Evolutionary conservation across 306 rosid species (phyloP).

Genomic region (Cercis canadensis): DNA sequence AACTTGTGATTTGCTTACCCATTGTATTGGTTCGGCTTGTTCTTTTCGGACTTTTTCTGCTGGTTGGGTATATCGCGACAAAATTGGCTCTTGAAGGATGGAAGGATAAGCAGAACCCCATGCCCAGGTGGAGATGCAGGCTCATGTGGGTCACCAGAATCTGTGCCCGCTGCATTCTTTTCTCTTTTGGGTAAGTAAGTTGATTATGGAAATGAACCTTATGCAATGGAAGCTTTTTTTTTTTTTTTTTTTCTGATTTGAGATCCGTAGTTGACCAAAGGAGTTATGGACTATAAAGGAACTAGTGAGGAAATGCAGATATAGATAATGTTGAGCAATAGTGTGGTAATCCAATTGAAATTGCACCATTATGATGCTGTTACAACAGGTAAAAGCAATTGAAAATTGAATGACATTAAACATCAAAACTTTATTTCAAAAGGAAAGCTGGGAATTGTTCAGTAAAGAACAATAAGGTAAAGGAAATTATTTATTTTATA

Average conservation of each 20-base stretch:
- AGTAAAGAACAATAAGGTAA: conserved; percentile 30
- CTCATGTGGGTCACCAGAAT: conserved; percentile 88
- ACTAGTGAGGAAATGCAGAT: neutral
- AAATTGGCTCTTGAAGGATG: conserved; percentile 75
- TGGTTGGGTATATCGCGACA: conserved; percentile 75
- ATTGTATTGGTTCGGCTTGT: conserved; percentile 59
- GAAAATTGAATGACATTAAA: too few species aligned
- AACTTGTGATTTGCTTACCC: conserved; percentile 64
- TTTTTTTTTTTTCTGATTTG: neutral
- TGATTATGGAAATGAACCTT: neutral
- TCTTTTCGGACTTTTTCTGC: conserved; percentile 63
- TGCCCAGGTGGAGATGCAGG: conserved; percentile 86
- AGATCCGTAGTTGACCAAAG: too few species aligned
- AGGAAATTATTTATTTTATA: neutral
- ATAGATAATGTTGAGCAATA: neutral
- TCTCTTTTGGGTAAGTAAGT: conserved; percentile 76
- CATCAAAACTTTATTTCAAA: too few species aligned
- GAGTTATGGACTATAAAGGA: neutral
- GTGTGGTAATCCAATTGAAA: neutral
- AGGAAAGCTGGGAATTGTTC: neutral
- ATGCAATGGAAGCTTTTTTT: neutral
- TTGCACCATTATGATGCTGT: too few species aligned
- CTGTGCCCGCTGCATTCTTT: conserved; percentile 75
- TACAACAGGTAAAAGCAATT: too few species aligned
- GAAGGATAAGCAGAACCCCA: conserved; percentile 77